phyloP scores from a whole-genome alignment of 1,139 yeast species.

The Pichia sp. region DNA sequence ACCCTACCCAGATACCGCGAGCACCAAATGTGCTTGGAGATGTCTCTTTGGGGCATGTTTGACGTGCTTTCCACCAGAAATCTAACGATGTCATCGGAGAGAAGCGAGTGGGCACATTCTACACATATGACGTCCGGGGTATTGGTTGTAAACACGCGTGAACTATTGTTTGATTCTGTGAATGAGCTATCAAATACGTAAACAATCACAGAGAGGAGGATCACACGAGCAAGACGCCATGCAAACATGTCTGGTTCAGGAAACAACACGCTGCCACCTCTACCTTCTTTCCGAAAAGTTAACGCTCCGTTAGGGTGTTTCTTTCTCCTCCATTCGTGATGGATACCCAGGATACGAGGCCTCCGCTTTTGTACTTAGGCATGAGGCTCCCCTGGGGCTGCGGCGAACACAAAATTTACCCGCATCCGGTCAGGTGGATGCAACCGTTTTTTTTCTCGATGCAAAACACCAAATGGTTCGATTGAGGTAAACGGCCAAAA shows the following conservation, averaged over 20 bases:
- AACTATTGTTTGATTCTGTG: too few species aligned
- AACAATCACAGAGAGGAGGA: too few species aligned
- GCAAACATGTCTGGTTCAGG: background rate
- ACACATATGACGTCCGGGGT: too few species aligned
- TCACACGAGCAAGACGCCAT: background rate
- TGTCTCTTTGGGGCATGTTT: constrained; percentile 2
- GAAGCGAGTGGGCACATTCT: too few species aligned
- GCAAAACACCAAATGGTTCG: background rate
- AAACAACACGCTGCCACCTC: background rate
- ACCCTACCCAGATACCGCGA: constrained; percentile 7
- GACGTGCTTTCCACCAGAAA: background rate
- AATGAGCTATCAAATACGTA: too few species aligned
- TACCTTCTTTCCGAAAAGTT: too few species aligned
- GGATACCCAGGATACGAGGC: too few species aligned
- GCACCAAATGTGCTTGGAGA: background rate
- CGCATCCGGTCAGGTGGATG: background rate
- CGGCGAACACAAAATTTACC: too few species aligned
- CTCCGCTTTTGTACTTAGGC: too few species aligned
- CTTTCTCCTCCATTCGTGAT: background rate
- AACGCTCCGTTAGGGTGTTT: background rate
- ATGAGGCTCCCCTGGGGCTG: too few species aligned
- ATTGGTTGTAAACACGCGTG: too few species aligned
- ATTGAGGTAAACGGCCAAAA: background rate
- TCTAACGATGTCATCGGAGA: background rate
- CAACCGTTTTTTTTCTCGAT: background rate